Evolutionary conservation across 2,329 filamentous ascomycete species (phyloP).

Genomic region (Amylocarpus encephaloides): DNA sequence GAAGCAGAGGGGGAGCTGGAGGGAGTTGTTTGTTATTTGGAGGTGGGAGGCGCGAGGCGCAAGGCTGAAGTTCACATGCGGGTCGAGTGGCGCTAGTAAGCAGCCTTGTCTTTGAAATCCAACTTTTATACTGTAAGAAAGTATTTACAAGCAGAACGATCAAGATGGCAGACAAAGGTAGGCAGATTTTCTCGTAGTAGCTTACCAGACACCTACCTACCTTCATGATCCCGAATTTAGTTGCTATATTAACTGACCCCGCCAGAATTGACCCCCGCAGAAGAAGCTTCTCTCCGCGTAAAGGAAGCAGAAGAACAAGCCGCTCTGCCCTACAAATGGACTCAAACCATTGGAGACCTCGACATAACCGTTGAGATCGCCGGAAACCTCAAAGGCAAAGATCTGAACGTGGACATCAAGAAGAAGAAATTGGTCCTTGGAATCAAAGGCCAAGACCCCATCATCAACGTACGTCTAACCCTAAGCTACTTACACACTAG

Average conservation of each 20-base stretch:
- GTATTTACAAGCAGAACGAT: neutral
- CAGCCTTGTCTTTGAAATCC: conserved; percentile 4
- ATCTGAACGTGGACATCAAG: conserved; percentile 77
- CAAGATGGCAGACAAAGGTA: conserved; percentile 8
- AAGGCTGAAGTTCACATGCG: conserved; percentile 1
- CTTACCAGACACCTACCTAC: neutral
- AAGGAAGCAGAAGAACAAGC: conserved; percentile 84
- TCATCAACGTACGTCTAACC: conserved; percentile 61
- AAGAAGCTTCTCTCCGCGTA: conserved; percentile 55
- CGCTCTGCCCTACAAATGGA: conserved; percentile 94
- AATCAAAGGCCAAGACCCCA: conserved; percentile 80
- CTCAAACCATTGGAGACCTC: conserved; percentile 82
- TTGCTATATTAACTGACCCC: conserved; percentile 2
- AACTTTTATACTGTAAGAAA: neutral
- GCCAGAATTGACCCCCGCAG: conserved; percentile 35
- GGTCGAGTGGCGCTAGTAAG: neutral
- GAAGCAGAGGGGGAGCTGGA: conserved; percentile 1
- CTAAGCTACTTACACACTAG: neutral
- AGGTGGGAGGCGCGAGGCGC: neutral
- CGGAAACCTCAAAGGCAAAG: conserved; percentile 74
- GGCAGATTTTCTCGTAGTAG: neutral
- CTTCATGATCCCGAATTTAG: neutral
- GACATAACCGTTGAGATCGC: conserved; percentile 75
- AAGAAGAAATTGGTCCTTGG: conserved; percentile 71
- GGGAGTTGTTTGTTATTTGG: conserved; percentile 12